phyloP scores from a whole-genome alignment of 257 asterid species.

The Lantana camara region DNA sequence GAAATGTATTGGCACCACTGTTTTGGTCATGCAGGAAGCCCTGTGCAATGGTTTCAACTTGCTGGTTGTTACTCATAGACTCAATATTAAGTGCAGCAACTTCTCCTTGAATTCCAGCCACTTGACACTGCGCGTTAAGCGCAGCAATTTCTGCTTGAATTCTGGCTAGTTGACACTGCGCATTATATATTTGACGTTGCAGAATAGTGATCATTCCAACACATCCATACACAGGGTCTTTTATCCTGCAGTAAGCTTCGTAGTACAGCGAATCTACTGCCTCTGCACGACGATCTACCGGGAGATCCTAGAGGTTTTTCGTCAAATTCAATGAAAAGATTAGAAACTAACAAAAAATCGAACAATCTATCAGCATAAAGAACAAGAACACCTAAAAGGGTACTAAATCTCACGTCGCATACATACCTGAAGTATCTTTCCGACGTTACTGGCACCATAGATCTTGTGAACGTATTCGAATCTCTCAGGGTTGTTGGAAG shows the following conservation, averaged over 20 bases:
- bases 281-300: conserved; percentile 45
- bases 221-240: conserved; percentile 65
- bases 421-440: conserved; percentile 56
- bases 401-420: too few species aligned
- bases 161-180: conserved; percentile 48
- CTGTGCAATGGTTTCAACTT: too few species aligned
- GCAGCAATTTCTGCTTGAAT: conserved; percentile 50
- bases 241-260: conserved; percentile 61
- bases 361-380: too few species aligned
- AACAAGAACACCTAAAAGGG: too few species aligned
- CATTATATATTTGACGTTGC: conserved; percentile 44
- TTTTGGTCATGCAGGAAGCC: too few species aligned
- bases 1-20: too few species aligned
- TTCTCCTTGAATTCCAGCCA: too few species aligned
- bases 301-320: conserved; percentile 51
- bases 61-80: too few species aligned
- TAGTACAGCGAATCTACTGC: conserved; percentile 59
- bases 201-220: conserved; percentile 52
- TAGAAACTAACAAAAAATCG: too few species aligned
- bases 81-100: too few species aligned
- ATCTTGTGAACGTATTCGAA: conserved; percentile 63
- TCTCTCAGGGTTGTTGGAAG: conserved; percentile 60
- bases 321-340: too few species aligned
- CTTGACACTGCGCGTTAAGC: background rate
- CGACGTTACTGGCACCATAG: conserved; percentile 75